These are phyloP conservation scores for Cyclocybe aegerita DNA, from an alignment of 768 basidiomycete species.

Conservation along the genomic window DNA sequence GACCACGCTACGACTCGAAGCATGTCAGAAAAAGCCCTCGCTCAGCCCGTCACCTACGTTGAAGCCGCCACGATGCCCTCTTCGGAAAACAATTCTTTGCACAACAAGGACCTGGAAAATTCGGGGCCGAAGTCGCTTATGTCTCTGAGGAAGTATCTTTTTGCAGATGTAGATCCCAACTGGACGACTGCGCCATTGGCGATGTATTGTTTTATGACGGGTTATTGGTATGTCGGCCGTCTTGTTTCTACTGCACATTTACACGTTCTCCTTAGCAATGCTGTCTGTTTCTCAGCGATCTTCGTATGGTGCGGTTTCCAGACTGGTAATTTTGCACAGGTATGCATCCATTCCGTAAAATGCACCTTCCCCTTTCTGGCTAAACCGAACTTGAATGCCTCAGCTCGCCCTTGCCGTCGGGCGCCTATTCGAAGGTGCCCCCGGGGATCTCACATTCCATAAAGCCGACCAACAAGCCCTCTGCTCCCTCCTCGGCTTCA, in stretches of 20 bases:
- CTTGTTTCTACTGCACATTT: not conserved
- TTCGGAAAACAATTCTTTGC: too few relatives aligned
- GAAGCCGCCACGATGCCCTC: too few relatives aligned
- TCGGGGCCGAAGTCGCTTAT: slow-evolving; percentile 1
- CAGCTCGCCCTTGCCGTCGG: slow-evolving; percentile 81
- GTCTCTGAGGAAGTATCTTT: slow-evolving; percentile 41
- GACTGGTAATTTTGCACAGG: slow-evolving; percentile 70
- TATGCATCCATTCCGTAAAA: slow-evolving; percentile 16
- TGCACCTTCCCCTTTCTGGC: not conserved
- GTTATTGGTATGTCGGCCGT: slow-evolving; percentile 53
- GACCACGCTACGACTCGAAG: too few relatives aligned
- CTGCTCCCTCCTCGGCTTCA: slow-evolving; percentile 76
- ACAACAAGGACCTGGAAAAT: slow-evolving; percentile 14
- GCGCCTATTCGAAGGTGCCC: slow-evolving; percentile 63
- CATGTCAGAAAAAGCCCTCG: too few relatives aligned
- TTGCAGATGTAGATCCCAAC: slow-evolving; percentile 51
- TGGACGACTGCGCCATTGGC: slow-evolving; percentile 52
- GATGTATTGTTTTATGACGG: slow-evolving; percentile 78
- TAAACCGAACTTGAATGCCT: not conserved
- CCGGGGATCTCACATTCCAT: slow-evolving; percentile 63
- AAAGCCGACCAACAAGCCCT: slow-evolving; percentile 83
- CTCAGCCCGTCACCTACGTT: too few relatives aligned
- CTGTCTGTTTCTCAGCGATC: slow-evolving; percentile 73
- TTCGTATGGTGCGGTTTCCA: slow-evolving; percentile 86
- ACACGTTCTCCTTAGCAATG: slow-evolving; percentile 45